A percentile compares a stretch with the other conserved stretches of the same genome.
Conservation (phyloP, 208 protist species). For the Tetramitus jugosus region DNA sequence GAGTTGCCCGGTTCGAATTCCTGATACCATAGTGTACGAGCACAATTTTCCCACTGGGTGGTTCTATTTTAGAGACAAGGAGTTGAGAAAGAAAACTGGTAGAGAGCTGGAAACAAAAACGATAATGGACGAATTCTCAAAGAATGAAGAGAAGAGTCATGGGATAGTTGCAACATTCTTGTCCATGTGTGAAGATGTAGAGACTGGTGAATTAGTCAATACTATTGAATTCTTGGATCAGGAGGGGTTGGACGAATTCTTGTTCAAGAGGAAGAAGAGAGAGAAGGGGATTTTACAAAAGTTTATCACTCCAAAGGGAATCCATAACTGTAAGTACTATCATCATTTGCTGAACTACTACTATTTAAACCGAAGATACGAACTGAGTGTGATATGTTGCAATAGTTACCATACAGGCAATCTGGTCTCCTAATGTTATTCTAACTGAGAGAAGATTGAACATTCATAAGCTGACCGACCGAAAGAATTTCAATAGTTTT, state of each 20-base stretch:
- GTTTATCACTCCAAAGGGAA: conserved; percentile 69
- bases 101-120: conserved; percentile 67
- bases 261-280: conserved; percentile 61
- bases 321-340: background rate
- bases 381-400: too few species aligned
- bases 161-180: conserved; percentile 9
- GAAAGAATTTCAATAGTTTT: conserved; percentile 52
- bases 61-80: conserved; percentile 65
- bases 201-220: conserved; percentile 31
- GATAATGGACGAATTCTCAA: conserved; percentile 60
- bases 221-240: conserved; percentile 72
- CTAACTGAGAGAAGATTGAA: conserved; percentile 71
- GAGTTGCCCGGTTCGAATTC: conserved; percentile 49
- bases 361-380: too few species aligned
- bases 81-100: conserved; percentile 65
- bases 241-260: conserved; percentile 57
- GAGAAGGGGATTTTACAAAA: conserved; percentile 74
- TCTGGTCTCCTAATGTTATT: conserved; percentile 69
- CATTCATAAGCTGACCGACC: conserved; percentile 55
- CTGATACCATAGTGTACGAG: conserved; percentile 73
- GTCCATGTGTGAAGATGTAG: background rate
- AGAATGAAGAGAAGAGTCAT: background rate
- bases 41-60: conserved; percentile 73
- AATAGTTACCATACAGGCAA: conserved; percentile 57
- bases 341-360: background rate